A percentile compares a stretch with the other conserved stretches of the same genome.
Evolutionary conservation across 352 stramenopile genomes (phyloP).

Genomic region (Pseudoperonospora humuli): DNA sequence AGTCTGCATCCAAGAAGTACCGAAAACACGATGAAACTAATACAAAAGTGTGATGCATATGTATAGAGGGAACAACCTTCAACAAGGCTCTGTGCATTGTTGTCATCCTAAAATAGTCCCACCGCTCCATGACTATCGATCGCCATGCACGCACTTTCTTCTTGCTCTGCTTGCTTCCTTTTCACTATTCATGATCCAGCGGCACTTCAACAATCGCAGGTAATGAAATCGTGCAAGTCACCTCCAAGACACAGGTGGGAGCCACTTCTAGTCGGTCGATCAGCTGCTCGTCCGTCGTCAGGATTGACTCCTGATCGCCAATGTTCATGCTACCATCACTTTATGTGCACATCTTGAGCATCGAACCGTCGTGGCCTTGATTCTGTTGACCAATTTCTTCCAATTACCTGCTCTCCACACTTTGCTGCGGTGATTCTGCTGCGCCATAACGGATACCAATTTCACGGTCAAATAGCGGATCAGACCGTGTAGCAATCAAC

Average conservation of each 20-base stretch:
- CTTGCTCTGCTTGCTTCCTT: slow-evolving; percentile 22
- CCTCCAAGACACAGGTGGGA: slow-evolving; percentile 4
- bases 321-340: slow-evolving; percentile 6
- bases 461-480: slow-evolving; percentile 3
- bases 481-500: slow-evolving; percentile 18
- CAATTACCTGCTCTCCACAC: slow-evolving; percentile 12
- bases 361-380: slow-evolving; percentile 2
- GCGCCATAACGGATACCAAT: slow-evolving; percentile 6
- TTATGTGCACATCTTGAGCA: slow-evolving; percentile 6
- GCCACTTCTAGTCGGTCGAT: slow-evolving; percentile 5
- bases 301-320: slow-evolving; percentile 5
- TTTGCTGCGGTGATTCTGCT: slow-evolving; percentile 11
- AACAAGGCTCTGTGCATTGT: slow-evolving; percentile 24
- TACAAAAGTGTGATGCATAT: slow-evolving; percentile 6
- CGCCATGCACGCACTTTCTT: slow-evolving; percentile 13
- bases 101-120: slow-evolving; percentile 27
- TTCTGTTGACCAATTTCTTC: slow-evolving; percentile 9
- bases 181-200: slow-evolving; percentile 7
- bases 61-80: slow-evolving; percentile 20
- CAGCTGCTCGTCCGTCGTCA: slow-evolving; percentile 5
- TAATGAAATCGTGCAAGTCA: slow-evolving; percentile 11
- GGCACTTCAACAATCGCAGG: slow-evolving; percentile 3
- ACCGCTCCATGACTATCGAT: slow-evolving; percentile 12
- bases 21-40: slow-evolving; percentile 5
- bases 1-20: slow-evolving; percentile 17